These are phyloP conservation scores for Aristolochia contorta DNA, from an alignment of 164 flowering plant species.

Conservation along the genomic window DNA sequence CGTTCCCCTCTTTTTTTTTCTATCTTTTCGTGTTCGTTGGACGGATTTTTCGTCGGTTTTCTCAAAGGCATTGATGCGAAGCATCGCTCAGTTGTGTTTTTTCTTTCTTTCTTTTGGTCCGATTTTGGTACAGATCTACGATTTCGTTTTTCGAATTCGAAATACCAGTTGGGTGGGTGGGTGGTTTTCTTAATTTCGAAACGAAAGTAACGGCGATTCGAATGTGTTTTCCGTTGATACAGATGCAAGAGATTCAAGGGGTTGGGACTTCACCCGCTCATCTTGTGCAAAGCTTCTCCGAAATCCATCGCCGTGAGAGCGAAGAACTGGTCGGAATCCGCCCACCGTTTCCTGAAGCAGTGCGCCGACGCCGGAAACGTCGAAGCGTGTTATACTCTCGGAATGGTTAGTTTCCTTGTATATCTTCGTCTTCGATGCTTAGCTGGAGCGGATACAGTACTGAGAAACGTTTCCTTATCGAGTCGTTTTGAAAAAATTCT, in stretches of 20 bases:
- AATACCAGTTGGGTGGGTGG: neutral
- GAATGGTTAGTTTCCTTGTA: conserved; percentile 47
- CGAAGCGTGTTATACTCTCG: conserved; percentile 75
- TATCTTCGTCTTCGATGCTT: neutral
- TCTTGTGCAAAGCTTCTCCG: conserved; percentile 40
- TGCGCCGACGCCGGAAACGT: conserved; percentile 66
- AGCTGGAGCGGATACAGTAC: neutral
- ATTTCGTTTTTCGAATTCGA: too few relatives aligned
- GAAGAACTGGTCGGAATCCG: conserved; percentile 54
- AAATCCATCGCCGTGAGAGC: conserved; percentile 39
- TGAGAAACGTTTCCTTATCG: neutral
- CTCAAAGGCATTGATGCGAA: too few relatives aligned
- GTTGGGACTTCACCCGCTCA: conserved; percentile 40
- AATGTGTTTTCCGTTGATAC: conserved; percentile 5
- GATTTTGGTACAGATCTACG: too few relatives aligned
- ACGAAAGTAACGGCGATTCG: too few relatives aligned
- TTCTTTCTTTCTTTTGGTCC: too few relatives aligned
- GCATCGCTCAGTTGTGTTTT: too few relatives aligned
- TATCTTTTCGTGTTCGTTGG: too few relatives aligned
- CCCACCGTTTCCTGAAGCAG: conserved; percentile 58
- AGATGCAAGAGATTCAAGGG: conserved; percentile 69
- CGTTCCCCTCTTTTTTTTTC: too few relatives aligned
- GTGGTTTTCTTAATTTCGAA: too few relatives aligned
- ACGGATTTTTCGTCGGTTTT: too few relatives aligned
- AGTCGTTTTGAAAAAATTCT: too few relatives aligned